Conservation (phyloP, 805 yeast genomes). For the Alloascoidea africana region DNA sequence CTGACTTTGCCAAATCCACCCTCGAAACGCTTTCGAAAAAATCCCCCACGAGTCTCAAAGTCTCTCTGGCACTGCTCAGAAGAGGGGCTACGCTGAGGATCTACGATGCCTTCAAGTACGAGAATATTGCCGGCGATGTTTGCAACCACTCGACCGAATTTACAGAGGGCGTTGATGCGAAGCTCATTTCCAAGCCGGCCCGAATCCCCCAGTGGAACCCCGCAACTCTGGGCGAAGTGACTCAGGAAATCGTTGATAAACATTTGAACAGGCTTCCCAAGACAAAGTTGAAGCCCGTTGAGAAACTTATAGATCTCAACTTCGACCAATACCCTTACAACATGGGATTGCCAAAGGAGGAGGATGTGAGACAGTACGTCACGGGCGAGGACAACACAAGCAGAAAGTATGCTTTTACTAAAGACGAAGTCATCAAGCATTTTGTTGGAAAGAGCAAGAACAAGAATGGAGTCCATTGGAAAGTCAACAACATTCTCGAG, state of each 20-base stretch:
- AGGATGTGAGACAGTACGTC: slow-evolving; percentile 46
- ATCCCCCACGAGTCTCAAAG: slow-evolving; percentile 67
- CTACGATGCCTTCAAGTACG: slow-evolving; percentile 52
- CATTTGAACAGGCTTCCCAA: slow-evolving; percentile 17
- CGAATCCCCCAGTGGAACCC: slow-evolving; percentile 36
- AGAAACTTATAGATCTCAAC: slow-evolving; percentile 17
- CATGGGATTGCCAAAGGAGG: slow-evolving; percentile 71
- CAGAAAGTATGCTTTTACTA: slow-evolving; percentile 54
- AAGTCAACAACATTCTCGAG: slow-evolving; percentile 42
- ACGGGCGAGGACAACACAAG: slow-evolving; percentile 55
- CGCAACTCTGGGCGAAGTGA: slow-evolving; percentile 22
- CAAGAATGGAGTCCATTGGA: slow-evolving; percentile 46
- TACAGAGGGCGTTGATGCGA: slow-evolving; percentile 50
- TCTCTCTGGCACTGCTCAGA: slow-evolving; percentile 54
- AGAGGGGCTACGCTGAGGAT: slow-evolving; percentile 43
- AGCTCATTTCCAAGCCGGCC: slow-evolving; percentile 45
- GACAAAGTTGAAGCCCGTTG: slow-evolving; percentile 16
- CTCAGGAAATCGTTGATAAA: slow-evolving; percentile 13
- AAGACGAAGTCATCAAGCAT: slow-evolving; percentile 47
- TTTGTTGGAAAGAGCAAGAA: slow-evolving; percentile 35
- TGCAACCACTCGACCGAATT: slow-evolving; percentile 55
- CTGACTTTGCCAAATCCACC: slow-evolving; percentile 51
- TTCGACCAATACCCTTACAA: slow-evolving; percentile 40
- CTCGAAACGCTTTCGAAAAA: slow-evolving; percentile 41
- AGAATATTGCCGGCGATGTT: slow-evolving; percentile 63